Conservation (phyloP, 345 rosid genomes). For the Carallia pectinifolia region DNA sequence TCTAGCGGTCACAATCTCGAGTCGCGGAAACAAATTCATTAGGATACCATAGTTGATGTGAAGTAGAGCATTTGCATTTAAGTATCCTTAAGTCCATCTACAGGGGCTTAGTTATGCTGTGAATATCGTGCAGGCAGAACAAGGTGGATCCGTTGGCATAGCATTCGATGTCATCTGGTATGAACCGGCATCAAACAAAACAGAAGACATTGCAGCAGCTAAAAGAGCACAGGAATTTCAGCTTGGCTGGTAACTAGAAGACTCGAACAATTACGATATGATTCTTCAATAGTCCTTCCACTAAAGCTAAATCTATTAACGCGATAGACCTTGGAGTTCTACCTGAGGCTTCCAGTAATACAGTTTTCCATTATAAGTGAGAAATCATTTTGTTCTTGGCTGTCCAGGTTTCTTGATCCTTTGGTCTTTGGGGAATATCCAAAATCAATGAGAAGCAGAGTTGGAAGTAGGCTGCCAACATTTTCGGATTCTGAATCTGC, state of each 20-base stretch:
- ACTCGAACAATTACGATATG: background rate
- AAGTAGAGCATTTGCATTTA: no score
- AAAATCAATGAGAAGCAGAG: constrained; percentile 74
- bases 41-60: no score
- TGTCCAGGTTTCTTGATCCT: constrained; percentile 90
- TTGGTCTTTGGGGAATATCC: constrained; percentile 87
- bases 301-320: no score
- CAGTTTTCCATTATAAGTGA: no score
- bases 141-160: constrained; percentile 70
- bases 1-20: no score
- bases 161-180: constrained; percentile 84
- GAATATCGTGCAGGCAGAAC: constrained; percentile 47
- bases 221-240: constrained; percentile 98
- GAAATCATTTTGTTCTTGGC: background rate
- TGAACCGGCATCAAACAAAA: constrained; percentile 56
- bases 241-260: constrained; percentile 78
- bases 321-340: background rate
- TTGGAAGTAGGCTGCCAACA: constrained; percentile 65
- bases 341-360: no score
- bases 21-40: no score
- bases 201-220: constrained; percentile 66
- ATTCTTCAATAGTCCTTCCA: background rate
- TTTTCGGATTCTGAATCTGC: constrained; percentile 56
- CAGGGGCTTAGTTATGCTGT: background rate
- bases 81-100: no score